Evolutionary conservation across 768 basidiomycete species (phyloP), one percentile per base, ranked within the genome.

Genomic region (Kwoniella dendrophila): DNA sequence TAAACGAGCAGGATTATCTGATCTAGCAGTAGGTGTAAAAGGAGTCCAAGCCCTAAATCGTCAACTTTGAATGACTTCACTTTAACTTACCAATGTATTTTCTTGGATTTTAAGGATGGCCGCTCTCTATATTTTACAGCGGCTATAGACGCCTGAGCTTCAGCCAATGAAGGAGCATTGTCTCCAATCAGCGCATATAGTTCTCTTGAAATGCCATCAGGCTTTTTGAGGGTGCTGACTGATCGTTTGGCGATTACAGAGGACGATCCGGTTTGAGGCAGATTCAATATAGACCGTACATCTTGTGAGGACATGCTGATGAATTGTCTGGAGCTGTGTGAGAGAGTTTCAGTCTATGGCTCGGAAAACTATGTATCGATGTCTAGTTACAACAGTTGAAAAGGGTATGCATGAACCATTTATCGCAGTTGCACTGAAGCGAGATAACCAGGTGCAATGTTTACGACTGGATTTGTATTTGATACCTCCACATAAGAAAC

Each of bases 151-250:
- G 66, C 62, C 43, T 71, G 73, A 16, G 71, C 70, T 36, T 73
- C 59, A 0, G 87, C 88, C 50, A 98, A 84, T 1, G 89, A 87
- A 0, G 95, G 93, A 11, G 89, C 89, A 49, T 90, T 89, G 62
- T 91, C 87, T n/a, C 95, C 95, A 67, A 99, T 97, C 62, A 99
- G 86, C 0, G 90, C 87, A 80, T 90, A 97, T 1, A 99, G 84
- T 78, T 97, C 94, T 68, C 93, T 83, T 0, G 92, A 88, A 63
- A 97, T 93, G 20, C 95, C 94, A 20, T 92, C 90, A 3, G 73
- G 72, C 24, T 73, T 71, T 32, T 75, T 75, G 22, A 52, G 44
- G 11, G 59, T 32, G n/a, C 84, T 1, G 51, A 36, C 80, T 2
- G 84, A 81, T n/a, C 33, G 27, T 45, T 33, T 47, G 3, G 82